Evolutionary conservation across 1,284 basidiomycete genomes (phyloP), one percentile per base, ranked within the genome.

Genomic region (Mycosarcoma mackinlayi): DNA sequence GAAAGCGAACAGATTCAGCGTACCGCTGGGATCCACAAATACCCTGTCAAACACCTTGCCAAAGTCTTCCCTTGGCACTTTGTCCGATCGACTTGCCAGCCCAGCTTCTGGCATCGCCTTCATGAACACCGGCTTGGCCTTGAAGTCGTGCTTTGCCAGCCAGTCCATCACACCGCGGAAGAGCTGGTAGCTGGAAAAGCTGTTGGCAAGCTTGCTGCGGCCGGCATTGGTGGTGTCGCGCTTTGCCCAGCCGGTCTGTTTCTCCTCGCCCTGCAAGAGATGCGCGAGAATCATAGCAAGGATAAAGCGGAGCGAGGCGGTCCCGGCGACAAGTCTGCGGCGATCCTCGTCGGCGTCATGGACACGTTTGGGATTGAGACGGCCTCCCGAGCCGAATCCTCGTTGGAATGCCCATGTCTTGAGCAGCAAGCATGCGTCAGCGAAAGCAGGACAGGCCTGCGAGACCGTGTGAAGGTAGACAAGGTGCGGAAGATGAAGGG

Each of bases 381-480:
- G 50, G 42, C 54, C 49, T 27, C 79, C 77, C 0, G 75, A 57
- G 33, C 88, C 60, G 69, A 92, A 92, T 0, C 92, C 93, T 19
- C 94, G 87, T 79, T 94, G 91, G 53, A 90, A 90, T 1, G 92
- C 91, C 95, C 94, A 97, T 18, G 95, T 88, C 19, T 92, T 88
- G 53, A 97, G 87, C 10, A 97, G 85, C 1, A 90, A 86, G 18
- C 93, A 84, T 7, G 92, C 92, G 61, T 94, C 91, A 2, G 85
- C 83, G 78, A 92, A 93, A 0, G 89, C 87, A 0, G 90, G 86
- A 5, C 88, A 86, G 13, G 86, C 84, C 64, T 90, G 86, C 42
- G 89, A 86, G 16, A 92, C 84, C 0, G 85, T 81, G 82, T 95
- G 89, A 10, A 89, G 86, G 24, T 89, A 86, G 24, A 94, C 85